Evolutionary conservation across 176 grass and related monocot genomes (phyloP).

Genomic region (Oryza punctata): DNA sequence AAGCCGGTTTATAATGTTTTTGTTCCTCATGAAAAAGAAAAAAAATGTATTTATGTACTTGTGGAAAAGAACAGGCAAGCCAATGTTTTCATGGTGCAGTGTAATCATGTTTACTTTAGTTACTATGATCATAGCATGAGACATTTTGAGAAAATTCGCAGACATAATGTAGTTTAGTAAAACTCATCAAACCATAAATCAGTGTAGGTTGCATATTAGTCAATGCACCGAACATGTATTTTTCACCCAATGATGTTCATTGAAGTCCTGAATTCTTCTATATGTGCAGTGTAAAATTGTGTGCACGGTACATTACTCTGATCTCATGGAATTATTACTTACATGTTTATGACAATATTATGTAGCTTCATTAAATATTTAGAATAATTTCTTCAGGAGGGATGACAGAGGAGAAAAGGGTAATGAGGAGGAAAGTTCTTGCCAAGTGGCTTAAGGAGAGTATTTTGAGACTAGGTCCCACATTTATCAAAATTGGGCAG

Average conservation of each 20-base stretch:
- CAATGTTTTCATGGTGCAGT: constrained; percentile 11
- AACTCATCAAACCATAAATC: constrained; percentile 17
- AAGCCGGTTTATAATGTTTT: constrained; percentile 2
- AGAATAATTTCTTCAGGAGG: constrained; percentile 58
- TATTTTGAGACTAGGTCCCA: constrained; percentile 94
- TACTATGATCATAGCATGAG: constrained; percentile 2
- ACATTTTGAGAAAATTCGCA: neutral
- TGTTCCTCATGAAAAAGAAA: neutral
- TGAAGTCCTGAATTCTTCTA: constrained; percentile 9
- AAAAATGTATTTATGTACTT: neutral
- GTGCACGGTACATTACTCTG: neutral
- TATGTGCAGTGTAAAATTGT: neutral
- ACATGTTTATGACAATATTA: neutral
- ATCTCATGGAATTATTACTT: constrained; percentile 4
- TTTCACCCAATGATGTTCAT: neutral
- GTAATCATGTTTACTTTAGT: neutral
- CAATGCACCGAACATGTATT: neutral
- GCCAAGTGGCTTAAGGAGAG: constrained; percentile 98
- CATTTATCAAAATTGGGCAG: constrained; percentile 99
- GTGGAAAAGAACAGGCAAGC: neutral
- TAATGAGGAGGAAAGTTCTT: constrained; percentile 69
- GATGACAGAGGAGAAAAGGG: constrained; percentile 85
- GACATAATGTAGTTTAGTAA: constrained; percentile 17
- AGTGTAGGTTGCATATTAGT: neutral
- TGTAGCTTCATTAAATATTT: constrained; percentile 25